phyloP scores from a whole-genome alignment of 225 moss, liverwort and hornwort genomes.

The Asterella californica region DNA sequence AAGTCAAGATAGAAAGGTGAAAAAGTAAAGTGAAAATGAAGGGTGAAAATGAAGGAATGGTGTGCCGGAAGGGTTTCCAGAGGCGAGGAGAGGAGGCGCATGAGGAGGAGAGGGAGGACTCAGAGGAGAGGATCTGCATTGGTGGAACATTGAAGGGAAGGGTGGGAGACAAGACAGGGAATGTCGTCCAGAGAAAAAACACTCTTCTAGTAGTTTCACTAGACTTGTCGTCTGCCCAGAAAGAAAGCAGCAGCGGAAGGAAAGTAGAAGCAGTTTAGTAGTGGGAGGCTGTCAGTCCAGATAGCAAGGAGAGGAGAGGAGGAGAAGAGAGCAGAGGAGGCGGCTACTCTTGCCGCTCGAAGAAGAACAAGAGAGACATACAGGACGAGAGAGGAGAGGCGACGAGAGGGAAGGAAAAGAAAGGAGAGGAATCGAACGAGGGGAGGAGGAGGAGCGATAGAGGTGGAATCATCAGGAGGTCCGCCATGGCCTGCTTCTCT shows the following conservation, averaged over 20 bases:
- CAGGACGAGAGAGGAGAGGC: not conserved
- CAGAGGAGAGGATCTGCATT: not conserved
- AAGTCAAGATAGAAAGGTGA: not conserved
- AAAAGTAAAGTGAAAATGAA: not conserved
- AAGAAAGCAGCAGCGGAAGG: not conserved
- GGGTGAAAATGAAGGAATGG: not conserved
- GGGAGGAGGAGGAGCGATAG: not conserved
- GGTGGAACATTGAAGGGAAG: not conserved
- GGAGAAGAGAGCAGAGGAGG: not conserved
- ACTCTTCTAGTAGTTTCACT: not conserved
- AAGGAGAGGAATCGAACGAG: not conserved
- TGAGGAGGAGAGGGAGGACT: too few species aligned
- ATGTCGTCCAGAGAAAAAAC: not conserved
- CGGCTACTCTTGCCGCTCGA: not conserved
- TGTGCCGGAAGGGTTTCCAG: not conserved
- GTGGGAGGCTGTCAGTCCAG: not conserved
- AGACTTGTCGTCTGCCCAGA: not conserved
- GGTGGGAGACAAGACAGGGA: not conserved
- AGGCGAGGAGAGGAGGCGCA: not conserved
- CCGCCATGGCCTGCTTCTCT: not conserved
- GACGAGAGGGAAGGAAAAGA: not conserved
- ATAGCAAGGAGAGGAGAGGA: not conserved
- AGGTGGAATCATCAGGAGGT: not conserved
- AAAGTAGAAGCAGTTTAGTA: not conserved
- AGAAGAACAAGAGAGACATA: not conserved